These are phyloP conservation scores for Cicer cuneatum DNA, from an alignment of 306 rosid species.

Conservation along the genomic window DNA sequence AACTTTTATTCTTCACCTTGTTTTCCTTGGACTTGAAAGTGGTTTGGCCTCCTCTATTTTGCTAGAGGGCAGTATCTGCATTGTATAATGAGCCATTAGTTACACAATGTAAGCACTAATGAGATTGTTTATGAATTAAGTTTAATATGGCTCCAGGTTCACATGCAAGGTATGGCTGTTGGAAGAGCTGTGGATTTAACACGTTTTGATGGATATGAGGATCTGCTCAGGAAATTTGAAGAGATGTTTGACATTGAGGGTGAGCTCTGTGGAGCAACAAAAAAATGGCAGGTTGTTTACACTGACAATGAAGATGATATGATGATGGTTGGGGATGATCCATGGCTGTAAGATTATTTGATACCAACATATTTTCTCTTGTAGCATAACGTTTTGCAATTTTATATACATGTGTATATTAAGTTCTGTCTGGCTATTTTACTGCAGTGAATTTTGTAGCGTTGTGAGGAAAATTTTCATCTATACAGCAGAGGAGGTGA, in stretches of 20 bases:
- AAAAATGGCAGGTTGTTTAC: conserved; percentile 93
- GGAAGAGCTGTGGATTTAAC: conserved; percentile 98
- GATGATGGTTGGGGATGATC: conserved; percentile 99
- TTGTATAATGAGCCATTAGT: conserved; percentile 1
- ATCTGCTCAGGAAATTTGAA: conserved; percentile 84
- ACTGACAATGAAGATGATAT: conserved; percentile 94
- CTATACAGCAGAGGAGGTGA: conserved; percentile 88
- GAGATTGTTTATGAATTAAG: conserved; percentile 28
- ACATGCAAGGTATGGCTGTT: conserved; percentile 98
- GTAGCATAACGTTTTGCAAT: conserved; percentile 13
- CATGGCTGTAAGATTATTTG: conserved; percentile 85
- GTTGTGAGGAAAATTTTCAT: conserved; percentile 93
- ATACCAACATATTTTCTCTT: conserved; percentile 13
- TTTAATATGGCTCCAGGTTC: conserved; percentile 65
- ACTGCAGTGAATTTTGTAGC: conserved; percentile 89
- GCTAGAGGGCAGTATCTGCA: conserved; percentile 21
- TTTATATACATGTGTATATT: conserved; percentile 23
- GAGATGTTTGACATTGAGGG: conserved; percentile 91
- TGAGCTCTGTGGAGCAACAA: conserved; percentile 74
- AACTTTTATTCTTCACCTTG: conserved; percentile 2
- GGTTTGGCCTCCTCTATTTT: conserved; percentile 28
- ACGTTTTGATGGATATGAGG: conserved; percentile 75
- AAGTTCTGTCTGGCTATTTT: conserved; percentile 36
- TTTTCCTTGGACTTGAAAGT: conserved; percentile 30
- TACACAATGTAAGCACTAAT: too few species aligned